These are phyloP conservation scores for Dendrobium huoshanense DNA, from an alignment of 106 monocot species.

Conservation along the genomic window DNA sequence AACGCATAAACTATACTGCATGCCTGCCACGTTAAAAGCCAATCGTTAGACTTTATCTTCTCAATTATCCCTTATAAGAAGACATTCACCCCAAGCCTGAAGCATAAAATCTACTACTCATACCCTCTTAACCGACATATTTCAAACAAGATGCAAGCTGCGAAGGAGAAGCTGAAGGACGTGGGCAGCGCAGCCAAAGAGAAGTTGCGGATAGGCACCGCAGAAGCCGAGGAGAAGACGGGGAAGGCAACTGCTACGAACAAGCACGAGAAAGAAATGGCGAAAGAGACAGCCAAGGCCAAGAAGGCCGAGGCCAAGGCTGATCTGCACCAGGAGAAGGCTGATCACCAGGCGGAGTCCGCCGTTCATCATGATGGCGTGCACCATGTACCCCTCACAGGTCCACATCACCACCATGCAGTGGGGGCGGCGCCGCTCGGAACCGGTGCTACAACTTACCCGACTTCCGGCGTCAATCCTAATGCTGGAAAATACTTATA, in stretches of 20 bases:
- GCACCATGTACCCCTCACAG: background rate
- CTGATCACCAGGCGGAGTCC: background rate
- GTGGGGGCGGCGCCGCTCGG: background rate
- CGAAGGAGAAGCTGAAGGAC: constrained; percentile 48
- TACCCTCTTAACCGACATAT: background rate
- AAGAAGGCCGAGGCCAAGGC: constrained; percentile 22
- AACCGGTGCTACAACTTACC: background rate
- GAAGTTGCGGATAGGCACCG: constrained; percentile 28
- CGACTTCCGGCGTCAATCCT: background rate
- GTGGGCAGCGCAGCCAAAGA: constrained; percentile 40
- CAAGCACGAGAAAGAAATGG: constrained; percentile 29
- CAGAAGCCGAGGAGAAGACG: constrained; percentile 33
- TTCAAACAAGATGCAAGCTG: constrained; percentile 22
- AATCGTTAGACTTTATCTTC: background rate
- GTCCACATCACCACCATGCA: background rate
- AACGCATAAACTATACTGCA: background rate
- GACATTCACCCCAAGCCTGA: background rate
- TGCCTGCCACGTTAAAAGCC: background rate
- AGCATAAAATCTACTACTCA: background rate
- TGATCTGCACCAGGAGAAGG: constrained; percentile 6
- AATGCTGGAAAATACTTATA: background rate
- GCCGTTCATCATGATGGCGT: background rate
- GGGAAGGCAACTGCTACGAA: constrained; percentile 31
- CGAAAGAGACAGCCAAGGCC: constrained; percentile 36
- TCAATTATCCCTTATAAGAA: background rate